These are phyloP conservation scores for Ziziphus jujuba DNA, from an alignment of 306 rosid genomes.

Conservation along the genomic window DNA sequence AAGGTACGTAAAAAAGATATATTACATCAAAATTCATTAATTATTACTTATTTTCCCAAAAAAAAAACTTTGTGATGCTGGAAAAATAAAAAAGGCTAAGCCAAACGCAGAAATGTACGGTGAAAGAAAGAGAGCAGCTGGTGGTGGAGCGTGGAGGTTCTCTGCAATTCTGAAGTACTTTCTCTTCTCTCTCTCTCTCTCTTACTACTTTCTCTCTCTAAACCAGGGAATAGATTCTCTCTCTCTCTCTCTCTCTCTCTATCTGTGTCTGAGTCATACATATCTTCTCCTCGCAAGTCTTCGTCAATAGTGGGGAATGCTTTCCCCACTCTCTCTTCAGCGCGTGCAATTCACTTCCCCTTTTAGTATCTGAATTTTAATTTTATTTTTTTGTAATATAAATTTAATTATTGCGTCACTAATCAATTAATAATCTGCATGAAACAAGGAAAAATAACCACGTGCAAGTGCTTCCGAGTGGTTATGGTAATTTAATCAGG, in stretches of 20 bases:
- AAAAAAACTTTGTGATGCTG: slow-evolving; percentile 26
- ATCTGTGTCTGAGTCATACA: slow-evolving; percentile 36
- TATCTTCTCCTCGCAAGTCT: slow-evolving; percentile 11
- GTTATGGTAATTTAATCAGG: no score
- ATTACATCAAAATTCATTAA: slow-evolving; percentile 51
- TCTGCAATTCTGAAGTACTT: slow-evolving; percentile 19
- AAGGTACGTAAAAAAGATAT: slow-evolving; percentile 31
- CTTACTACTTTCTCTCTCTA: slow-evolving; percentile 2
- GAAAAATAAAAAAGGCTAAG: slow-evolving; percentile 19
- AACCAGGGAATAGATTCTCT: slow-evolving; percentile 5
- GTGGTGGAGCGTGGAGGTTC: slow-evolving; percentile 9
- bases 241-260: background rate
- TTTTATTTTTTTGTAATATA: background rate
- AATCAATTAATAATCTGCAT: background rate
- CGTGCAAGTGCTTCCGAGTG: no score
- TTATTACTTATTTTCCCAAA: no score
- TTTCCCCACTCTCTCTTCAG: slow-evolving; percentile 27
- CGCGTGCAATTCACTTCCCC: slow-evolving; percentile 20
- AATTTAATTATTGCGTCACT: background rate
- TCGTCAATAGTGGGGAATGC: background rate
- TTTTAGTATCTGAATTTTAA: background rate
- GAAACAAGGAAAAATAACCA: no score
- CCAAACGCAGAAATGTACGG: slow-evolving; percentile 31
- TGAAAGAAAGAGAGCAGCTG: background rate
- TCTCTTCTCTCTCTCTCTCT: background rate